These are phyloP conservation scores for Peronospora destructor DNA, from an alignment of 352 stramenopile species.

Conservation along the genomic window DNA sequence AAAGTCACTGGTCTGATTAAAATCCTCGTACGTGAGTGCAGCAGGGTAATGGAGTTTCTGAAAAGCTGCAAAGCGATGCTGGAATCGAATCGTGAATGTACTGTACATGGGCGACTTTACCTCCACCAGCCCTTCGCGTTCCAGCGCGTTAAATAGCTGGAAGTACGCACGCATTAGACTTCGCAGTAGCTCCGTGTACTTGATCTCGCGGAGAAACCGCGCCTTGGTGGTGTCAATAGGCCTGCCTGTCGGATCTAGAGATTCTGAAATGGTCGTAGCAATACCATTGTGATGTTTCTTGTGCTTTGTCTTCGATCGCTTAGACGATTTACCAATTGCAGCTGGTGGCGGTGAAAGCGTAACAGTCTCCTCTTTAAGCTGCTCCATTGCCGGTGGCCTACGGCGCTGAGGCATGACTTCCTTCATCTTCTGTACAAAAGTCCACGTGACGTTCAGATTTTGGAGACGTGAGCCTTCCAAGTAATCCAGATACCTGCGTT, in stretches of 20 bases:
- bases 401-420: slow-evolving; percentile 40
- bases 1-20: slow-evolving; percentile 73
- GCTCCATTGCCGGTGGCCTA: slow-evolving; percentile 4
- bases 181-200: slow-evolving; percentile 71
- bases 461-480: slow-evolving; percentile 75
- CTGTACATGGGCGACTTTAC: slow-evolving; percentile 46
- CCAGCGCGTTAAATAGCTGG: slow-evolving; percentile 66
- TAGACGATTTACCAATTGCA: slow-evolving; percentile 21
- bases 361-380: slow-evolving; percentile 12
- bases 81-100: slow-evolving; percentile 59
- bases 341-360: slow-evolving; percentile 6
- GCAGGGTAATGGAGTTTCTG: slow-evolving; percentile 66
- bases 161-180: slow-evolving; percentile 76
- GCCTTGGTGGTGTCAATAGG: slow-evolving; percentile 42
- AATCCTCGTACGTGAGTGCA: slow-evolving; percentile 64
- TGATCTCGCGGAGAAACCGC: slow-evolving; percentile 66
- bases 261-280: slow-evolving; percentile 2
- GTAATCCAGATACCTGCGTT: slow-evolving; percentile 74
- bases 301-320: slow-evolving; percentile 34
- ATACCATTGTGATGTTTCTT: slow-evolving; percentile 31
- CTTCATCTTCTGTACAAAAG: slow-evolving; percentile 79
- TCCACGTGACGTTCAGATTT: slow-evolving; percentile 74
- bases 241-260: slow-evolving; percentile 7
- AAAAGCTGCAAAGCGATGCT: slow-evolving; percentile 74
- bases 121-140: slow-evolving; percentile 58